Evolutionary conservation across 495 filamentous ascomycete genomes (phyloP).

Genomic region (Sabuloglossum arenarium): DNA sequence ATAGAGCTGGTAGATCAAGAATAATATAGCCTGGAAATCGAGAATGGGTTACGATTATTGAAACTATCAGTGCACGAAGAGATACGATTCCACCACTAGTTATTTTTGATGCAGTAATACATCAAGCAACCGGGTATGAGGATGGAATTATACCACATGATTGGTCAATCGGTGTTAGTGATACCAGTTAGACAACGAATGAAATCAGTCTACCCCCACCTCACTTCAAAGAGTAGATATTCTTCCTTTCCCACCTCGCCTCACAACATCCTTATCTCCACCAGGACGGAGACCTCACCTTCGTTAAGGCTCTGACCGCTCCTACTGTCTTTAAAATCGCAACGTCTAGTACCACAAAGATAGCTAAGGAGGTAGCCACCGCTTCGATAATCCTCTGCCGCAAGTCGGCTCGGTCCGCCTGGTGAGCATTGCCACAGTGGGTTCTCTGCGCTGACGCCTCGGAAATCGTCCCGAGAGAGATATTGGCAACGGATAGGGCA

Average conservation of each 20-base stretch:
- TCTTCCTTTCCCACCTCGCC: too few relatives aligned
- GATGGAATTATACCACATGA: neutral
- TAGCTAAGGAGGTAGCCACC: neutral
- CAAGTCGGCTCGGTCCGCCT: neutral
- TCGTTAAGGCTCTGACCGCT: too few relatives aligned
- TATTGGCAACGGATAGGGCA: neutral
- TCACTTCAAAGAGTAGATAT: too few relatives aligned
- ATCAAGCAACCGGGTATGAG: neutral
- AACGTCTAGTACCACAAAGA: neutral
- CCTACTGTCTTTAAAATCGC: neutral
- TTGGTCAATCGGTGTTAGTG: neutral
- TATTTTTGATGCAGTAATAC: neutral
- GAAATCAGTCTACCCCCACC: neutral
- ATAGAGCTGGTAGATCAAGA: neutral
- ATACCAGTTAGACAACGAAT: slow-evolving; percentile 2
- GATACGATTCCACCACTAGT: neutral
- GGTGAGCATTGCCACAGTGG: neutral
- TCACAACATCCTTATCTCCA: too few relatives aligned
- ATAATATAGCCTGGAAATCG: neutral
- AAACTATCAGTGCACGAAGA: neutral
- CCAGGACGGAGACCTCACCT: too few relatives aligned
- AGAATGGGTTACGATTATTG: slow-evolving; percentile 1
- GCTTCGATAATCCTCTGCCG: neutral
- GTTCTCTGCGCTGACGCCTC: neutral
- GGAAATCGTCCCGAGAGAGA: neutral